Evolutionary conservation across 2,329 filamentous ascomycete genomes (phyloP).

Genomic region (Zasmidium citrigriseum): DNA sequence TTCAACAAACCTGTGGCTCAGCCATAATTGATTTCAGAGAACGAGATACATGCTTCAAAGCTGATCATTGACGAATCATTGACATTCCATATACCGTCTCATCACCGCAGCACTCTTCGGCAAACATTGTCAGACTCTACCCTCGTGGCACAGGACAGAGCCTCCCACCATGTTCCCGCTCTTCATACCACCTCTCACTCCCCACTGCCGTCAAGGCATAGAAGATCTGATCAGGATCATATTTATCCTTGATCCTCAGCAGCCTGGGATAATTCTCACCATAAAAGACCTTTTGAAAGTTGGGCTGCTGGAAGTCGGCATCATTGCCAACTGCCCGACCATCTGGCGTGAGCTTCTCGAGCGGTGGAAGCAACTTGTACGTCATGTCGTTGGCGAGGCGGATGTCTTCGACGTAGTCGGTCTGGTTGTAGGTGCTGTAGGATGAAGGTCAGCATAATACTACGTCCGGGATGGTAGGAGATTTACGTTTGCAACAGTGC

Average conservation of each 20-base stretch:
- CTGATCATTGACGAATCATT: too few relatives aligned
- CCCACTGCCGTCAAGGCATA: conserved; percentile 43
- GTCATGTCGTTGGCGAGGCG: neutral
- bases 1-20: too few relatives aligned
- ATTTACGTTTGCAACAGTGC: neutral
- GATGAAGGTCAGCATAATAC: neutral
- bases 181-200: conserved; percentile 36
- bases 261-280: conserved; percentile 42
- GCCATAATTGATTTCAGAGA: too few relatives aligned
- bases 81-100: too few relatives aligned
- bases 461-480: neutral
- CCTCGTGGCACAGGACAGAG: conserved; percentile 20
- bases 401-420: neutral
- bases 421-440: neutral
- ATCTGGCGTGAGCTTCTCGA: too few relatives aligned
- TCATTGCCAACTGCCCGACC: conserved; percentile 46
- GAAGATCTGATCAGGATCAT: conserved; percentile 44
- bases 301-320: conserved; percentile 41
- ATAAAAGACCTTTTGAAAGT: conserved; percentile 45
- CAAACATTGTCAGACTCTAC: too few relatives aligned
- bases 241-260: conserved; percentile 41
- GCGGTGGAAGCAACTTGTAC: neutral
- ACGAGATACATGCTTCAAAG: too few relatives aligned
- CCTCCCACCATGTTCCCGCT: conserved; percentile 12
- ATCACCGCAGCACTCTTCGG: too few relatives aligned